Evolutionary conservation across 805 yeast species (phyloP), one percentile per base, ranked within the genome.

Genomic region (Kluyveromyces lactis): DNA sequence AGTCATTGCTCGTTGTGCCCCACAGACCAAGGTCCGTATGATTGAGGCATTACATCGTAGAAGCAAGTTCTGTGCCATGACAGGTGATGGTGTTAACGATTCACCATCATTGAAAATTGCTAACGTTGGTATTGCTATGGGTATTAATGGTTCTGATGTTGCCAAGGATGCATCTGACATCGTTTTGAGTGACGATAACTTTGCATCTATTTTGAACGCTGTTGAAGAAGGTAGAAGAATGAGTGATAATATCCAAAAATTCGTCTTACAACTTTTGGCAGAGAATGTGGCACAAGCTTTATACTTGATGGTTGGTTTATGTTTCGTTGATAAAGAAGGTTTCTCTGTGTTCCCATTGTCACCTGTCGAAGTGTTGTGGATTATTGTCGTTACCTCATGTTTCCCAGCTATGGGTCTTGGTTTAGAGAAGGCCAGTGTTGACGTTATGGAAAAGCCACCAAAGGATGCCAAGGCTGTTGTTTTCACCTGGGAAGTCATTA

Each of bases 21-120:
- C 97, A 1, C 95, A 86, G 55, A 95, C 90, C 55, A 87, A 87
- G 57, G 86, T 89, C 40, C 72, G 84, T 42, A 89, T 87, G 66
- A 94, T 87, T 18, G 79, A 82, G 55, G 96, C 96, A 1, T 69
- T 89, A 46, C 95, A 89, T 59, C 74, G 77, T 56, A 75, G 95
- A 55, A 95, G 94, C 26, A 94, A 87, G 58, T 79, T 89, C 46
- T 97, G 92, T 43, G 97, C 97, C 13, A 89, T 90, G 96, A 89
- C 97, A n/a, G 98, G 98, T 52, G 97, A 89, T 62, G 97, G 97
- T 63, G 96, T 90, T 17, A 89, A 89, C 58, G 97, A 89, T 67
- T 96, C 97, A 0, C 97, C 97, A 12, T 95, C 97, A 12, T 72
- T 90, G 52, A 89, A 90, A 57, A 71, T 87, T 58, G 97, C 97